Evolutionary conservation across 805 yeast genomes (phyloP), one percentile per base, ranked within the genome.

Genomic region (Hermanozyma aechmeae): DNA sequence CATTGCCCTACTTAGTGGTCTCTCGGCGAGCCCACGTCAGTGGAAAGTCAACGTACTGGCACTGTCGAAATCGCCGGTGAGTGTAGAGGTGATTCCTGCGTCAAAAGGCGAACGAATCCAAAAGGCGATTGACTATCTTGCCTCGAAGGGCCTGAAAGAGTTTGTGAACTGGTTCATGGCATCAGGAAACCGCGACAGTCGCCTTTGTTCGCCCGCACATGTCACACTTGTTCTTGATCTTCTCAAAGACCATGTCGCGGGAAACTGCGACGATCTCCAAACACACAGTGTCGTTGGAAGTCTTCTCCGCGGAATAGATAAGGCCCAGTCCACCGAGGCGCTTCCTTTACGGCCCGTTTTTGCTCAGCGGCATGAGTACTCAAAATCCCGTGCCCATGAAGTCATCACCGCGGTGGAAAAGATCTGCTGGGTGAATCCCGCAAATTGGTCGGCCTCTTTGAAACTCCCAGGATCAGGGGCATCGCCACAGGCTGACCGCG

Each of bases 201-300:
- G n/a, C n/a, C n/a, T n/a, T n/a, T n/a, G n/a, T n/a, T n/a, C n/a
- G n/a, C n/a, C n/a, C n/a, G n/a, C n/a, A n/a, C 20, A 10, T 7
- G 20, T 7, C 7, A 17, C 10, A 10, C 7, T 7, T 7, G 10
- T 17, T 17, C 20, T 7, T 17, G 10, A 17, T 7, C 37, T 78
- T 26, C 45, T 79, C 30, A 68, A 65, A 34, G 70, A 71, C 24
- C 79, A 71, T 45, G 63, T 72, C 3, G 69, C 73, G 5, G 79
- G 76, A 0, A 73, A 76, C 26, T 43, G 68, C 12, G 66, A 71
- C 43, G 63, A 67, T 13, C 59, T 56, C 3, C 50, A 50, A 10
- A 49, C 68, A 5, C 74, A 69, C 29, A 65, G 83, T 0, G 48
- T 71, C 14, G 53, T 76, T 12, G 35, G 57, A 24, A 43, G 48